phyloP scores from a whole-genome alignment of 495 filamentous ascomycete species.

The Aspergillus campestris region DNA sequence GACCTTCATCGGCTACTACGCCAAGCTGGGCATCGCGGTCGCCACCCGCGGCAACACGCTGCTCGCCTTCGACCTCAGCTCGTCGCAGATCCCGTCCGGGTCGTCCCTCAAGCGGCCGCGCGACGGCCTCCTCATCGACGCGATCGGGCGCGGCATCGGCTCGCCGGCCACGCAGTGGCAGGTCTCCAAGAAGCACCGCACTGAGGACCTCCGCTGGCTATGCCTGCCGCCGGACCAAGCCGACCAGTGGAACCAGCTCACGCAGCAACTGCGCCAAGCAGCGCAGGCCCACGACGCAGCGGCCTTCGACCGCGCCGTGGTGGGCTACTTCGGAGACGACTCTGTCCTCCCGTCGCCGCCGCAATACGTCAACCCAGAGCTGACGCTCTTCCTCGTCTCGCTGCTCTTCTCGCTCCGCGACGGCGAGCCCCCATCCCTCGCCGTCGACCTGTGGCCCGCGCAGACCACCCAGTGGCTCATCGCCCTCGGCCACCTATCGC shows the following conservation, averaged over 20 bases:
- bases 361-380: conserved; percentile 31
- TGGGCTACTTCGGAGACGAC: conserved; percentile 23
- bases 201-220: conserved; percentile 21
- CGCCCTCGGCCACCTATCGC: conserved; percentile 51
- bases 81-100: conserved; percentile 35
- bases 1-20: conserved; percentile 50
- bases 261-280: conserved; percentile 19
- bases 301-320: conserved; percentile 34
- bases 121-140: conserved; percentile 61
- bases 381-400: conserved; percentile 43
- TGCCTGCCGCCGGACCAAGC: conserved; percentile 29
- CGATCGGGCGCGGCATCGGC: conserved; percentile 51
- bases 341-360: conserved; percentile 13
- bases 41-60: conserved; percentile 48
- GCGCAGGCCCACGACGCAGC: conserved; percentile 17
- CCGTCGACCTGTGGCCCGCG: conserved; percentile 41
- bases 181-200: conserved; percentile 27
- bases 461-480: conserved; percentile 53
- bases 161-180: conserved; percentile 31
- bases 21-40: conserved; percentile 53
- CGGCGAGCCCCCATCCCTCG: conserved; percentile 24
- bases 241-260: conserved; percentile 29
- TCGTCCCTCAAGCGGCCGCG: conserved; percentile 52
- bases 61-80: conserved; percentile 55
- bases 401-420: conserved; percentile 43